Evolutionary conservation across 257 asterid genomes (phyloP).

Genomic region (Fraxinus cuspidata): DNA sequence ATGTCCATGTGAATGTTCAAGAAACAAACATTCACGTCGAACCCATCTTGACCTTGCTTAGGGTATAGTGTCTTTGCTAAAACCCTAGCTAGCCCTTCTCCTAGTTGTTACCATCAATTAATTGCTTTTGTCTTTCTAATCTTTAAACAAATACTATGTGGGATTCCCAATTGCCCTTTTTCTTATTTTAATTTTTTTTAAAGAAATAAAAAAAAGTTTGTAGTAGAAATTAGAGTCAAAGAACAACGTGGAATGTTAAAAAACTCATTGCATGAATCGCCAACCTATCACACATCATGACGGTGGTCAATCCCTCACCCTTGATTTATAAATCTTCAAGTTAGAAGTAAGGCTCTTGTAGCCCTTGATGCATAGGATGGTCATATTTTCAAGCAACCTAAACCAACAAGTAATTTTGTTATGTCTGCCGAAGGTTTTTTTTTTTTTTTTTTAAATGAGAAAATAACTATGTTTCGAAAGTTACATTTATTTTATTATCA

Average conservation of each 20-base stretch:
- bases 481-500: no score
- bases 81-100: conserved; percentile 50
- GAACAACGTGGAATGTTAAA: conserved; percentile 41
- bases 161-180: neutral
- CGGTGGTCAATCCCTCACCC: conserved; percentile 76
- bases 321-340: conserved; percentile 11
- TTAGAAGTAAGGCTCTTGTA: neutral
- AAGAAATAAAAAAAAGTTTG: neutral
- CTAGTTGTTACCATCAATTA: conserved; percentile 59
- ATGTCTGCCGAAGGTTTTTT: no score
- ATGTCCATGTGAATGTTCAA: conserved; percentile 69
- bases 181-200: conserved; percentile 13
- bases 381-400: no score
- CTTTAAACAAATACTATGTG: conserved; percentile 21
- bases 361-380: neutral
- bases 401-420: no score
- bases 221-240: conserved; percentile 40
- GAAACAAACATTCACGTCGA: conserved; percentile 95
- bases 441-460: no score
- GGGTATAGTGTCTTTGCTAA: conserved; percentile 54
- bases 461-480: no score
- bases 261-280: conserved; percentile 35
- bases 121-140: conserved; percentile 59
- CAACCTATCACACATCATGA: conserved; percentile 47
- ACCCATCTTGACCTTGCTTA: conserved; percentile 55